These are phyloP conservation scores for Gamsiella multidivaricata DNA, from an alignment of 192 early-diverging fungal species.

Conservation along the genomic window DNA sequence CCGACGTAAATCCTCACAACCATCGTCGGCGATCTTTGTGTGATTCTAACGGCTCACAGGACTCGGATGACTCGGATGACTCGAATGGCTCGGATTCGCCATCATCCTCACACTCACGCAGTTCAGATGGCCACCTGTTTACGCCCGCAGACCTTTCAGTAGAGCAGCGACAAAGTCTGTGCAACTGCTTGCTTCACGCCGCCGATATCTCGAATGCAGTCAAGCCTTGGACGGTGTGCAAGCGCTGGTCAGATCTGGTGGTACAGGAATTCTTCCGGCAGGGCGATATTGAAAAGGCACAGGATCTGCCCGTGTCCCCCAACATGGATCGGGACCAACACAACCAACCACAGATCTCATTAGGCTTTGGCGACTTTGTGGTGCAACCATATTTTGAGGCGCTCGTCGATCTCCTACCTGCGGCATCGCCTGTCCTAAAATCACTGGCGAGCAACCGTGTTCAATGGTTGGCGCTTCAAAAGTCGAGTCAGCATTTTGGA, in stretches of 20 bases:
- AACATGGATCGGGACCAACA: constrained; percentile 87
- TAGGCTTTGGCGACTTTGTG: constrained; percentile 90
- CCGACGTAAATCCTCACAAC: not conserved
- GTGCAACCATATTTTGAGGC: constrained; percentile 88
- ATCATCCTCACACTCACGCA: constrained; percentile 9
- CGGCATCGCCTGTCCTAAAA: constrained; percentile 66
- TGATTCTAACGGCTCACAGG: constrained; percentile 10
- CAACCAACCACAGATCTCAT: constrained; percentile 79
- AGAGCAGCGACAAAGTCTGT: constrained; percentile 71
- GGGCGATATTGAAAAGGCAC: constrained; percentile 84
- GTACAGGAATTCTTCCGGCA: constrained; percentile 90
- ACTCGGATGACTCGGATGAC: constrained; percentile 19
- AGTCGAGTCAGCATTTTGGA: constrained; percentile 25
- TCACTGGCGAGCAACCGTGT: constrained; percentile 66
- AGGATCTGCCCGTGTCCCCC: constrained; percentile 83
- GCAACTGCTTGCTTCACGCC: constrained; percentile 82
- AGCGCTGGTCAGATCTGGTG: constrained; percentile 91
- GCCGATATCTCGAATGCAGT: constrained; percentile 92
- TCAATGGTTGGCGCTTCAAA: constrained; percentile 64
- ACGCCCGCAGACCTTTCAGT: constrained; percentile 13
- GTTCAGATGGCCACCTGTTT: constrained; percentile 3
- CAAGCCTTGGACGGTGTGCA: constrained; percentile 85
- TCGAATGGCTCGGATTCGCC: constrained; percentile 22
- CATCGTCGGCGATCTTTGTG: constrained; percentile 7
- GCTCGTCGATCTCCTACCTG: constrained; percentile 79